These are phyloP conservation scores for Fusarium torreyae DNA, from an alignment of 2,329 filamentous ascomycete genomes.

Conservation along the genomic window DNA sequence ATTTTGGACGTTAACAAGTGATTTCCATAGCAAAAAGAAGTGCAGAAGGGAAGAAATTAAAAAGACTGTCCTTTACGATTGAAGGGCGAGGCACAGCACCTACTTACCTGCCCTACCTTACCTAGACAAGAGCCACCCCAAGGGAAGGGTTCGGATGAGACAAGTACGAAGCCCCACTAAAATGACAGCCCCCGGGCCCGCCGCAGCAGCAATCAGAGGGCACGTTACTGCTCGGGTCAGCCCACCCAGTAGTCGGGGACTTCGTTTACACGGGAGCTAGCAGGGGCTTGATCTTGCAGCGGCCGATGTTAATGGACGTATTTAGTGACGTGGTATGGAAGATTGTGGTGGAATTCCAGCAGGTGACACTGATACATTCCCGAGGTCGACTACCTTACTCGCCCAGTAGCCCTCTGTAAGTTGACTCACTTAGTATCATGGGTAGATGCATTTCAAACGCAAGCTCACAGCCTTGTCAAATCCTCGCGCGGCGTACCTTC, in stretches of 20 bases:
- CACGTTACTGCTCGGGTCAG: slow-evolving; percentile 30
- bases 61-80: slow-evolving; percentile 12
- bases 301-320: slow-evolving; percentile 17
- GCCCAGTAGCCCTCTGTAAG: too few relatives aligned
- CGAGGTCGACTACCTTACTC: not conserved
- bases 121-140: slow-evolving; percentile 4
- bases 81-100: slow-evolving; percentile 32
- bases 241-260: slow-evolving; percentile 25
- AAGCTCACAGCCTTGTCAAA: not conserved
- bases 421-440: not conserved
- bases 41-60: not conserved
- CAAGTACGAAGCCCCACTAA: slow-evolving; percentile 21
- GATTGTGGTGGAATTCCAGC: slow-evolving; percentile 6
- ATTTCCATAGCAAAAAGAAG: slow-evolving; percentile 4
- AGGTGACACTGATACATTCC: slow-evolving; percentile 14
- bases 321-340: slow-evolving; percentile 18
- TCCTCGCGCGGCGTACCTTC: not conserved
- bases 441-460: not conserved
- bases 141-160: slow-evolving; percentile 31
- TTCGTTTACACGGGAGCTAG: slow-evolving; percentile 37
- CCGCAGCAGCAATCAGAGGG: slow-evolving; percentile 11
- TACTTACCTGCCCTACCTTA: not conserved
- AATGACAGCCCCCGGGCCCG: slow-evolving; percentile 7
- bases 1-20: slow-evolving; percentile 29
- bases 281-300: slow-evolving; percentile 20